Percentiles rank a stretch among this genome's conserved stretches.
These are phyloP conservation scores for Chimonanthus salicifolius DNA, from an alignment of 164 flowering plant genomes.

Conservation along the genomic window DNA sequence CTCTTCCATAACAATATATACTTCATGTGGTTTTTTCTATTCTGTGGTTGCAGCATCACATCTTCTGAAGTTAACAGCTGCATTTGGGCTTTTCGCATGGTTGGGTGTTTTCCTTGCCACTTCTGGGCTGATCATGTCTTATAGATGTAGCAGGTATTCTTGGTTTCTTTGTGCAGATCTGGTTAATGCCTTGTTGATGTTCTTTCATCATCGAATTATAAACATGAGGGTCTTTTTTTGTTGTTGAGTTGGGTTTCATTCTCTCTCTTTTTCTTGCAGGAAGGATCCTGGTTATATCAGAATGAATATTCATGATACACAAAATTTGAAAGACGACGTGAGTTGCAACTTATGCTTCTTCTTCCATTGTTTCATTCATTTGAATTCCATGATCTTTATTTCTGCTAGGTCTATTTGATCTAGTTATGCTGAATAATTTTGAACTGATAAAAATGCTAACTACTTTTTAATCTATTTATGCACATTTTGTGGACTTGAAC, in stretches of 20 bases:
- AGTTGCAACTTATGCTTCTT: conserved; percentile 21
- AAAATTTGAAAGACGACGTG: conserved; percentile 81
- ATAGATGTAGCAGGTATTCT: conserved; percentile 88
- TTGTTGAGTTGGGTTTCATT: conserved; percentile 1
- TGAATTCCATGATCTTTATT: not conserved
- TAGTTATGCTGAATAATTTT: not conserved
- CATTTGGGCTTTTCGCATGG: conserved; percentile 77
- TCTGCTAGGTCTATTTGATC: not conserved
- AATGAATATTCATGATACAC: conserved; percentile 60
- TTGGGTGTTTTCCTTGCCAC: conserved; percentile 69
- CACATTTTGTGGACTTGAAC: not conserved
- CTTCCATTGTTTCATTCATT: not conserved
- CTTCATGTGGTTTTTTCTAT: conserved; percentile 6
- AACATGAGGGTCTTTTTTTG: too few species aligned
- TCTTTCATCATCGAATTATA: too few species aligned
- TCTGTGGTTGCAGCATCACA: conserved; percentile 50
- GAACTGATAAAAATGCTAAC: too few species aligned
- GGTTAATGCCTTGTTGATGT: not conserved
- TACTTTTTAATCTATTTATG: not conserved
- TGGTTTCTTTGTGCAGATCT: conserved; percentile 19
- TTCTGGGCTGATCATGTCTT: conserved; percentile 69
- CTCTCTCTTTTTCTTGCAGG: conserved; percentile 33
- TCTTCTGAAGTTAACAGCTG: conserved; percentile 64
- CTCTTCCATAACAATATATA: not conserved
- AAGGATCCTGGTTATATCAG: conserved; percentile 92